phyloP scores from a whole-genome alignment of 2,329 filamentous ascomycete species.

The Fusarium verrucosum region DNA sequence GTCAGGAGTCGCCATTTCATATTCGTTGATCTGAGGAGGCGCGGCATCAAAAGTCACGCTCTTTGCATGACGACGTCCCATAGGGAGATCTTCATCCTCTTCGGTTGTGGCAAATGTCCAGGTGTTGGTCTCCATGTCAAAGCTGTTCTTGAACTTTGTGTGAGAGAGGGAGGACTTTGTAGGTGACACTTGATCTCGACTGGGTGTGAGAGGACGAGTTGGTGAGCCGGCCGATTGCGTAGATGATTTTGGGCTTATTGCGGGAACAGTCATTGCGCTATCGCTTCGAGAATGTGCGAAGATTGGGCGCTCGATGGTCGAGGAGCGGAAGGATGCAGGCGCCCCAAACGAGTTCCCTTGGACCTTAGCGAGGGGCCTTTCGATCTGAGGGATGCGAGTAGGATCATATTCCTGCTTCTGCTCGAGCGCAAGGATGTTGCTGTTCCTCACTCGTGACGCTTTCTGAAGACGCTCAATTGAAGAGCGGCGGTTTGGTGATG shows the following conservation, averaged over 20 bases:
- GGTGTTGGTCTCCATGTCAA: slow-evolving; percentile 73
- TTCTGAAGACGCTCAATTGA: slow-evolving; percentile 96
- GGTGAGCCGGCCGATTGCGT: slow-evolving; percentile 49
- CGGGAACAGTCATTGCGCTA: slow-evolving; percentile 65
- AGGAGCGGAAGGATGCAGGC: slow-evolving; percentile 63
- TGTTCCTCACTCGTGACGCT: slow-evolving; percentile 96
- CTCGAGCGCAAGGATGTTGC: slow-evolving; percentile 94
- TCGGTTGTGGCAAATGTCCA: slow-evolving; percentile 73
- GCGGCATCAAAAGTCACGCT: slow-evolving; percentile 97
- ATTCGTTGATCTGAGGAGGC: slow-evolving; percentile 94
- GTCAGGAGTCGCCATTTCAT: slow-evolving; percentile 96
- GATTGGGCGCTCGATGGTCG: slow-evolving; percentile 54
- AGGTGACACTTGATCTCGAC: slow-evolving; percentile 78
- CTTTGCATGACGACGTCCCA: slow-evolving; percentile 84
- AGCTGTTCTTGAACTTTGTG: slow-evolving; percentile 70
- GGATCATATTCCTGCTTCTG: slow-evolving; percentile 94
- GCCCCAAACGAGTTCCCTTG: slow-evolving; percentile 76
- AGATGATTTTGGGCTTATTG: slow-evolving; percentile 62
- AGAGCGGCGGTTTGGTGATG: slow-evolving; percentile 80
- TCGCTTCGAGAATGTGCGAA: slow-evolving; percentile 62
- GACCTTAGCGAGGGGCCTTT: slow-evolving; percentile 81
- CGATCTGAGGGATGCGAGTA: slow-evolving; percentile 76
- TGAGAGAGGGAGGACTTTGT: slow-evolving; percentile 88
- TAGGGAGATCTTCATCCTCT: slow-evolving; percentile 67
- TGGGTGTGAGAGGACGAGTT: slow-evolving; percentile 59